Conservation (phyloP, 257 asterid species). For the Galeopsis tetrahit region DNA sequence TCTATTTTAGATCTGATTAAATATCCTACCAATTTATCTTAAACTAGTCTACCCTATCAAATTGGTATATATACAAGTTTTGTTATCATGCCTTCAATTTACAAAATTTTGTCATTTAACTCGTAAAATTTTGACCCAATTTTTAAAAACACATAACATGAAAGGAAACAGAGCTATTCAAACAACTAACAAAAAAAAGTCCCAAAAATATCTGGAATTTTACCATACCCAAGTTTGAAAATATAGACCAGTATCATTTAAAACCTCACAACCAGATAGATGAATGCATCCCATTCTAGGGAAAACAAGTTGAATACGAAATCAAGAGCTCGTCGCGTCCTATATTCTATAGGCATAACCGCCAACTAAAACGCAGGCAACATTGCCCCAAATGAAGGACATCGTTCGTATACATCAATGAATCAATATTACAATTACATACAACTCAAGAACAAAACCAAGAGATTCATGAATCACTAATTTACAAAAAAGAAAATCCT, state of each 20-base stretch:
- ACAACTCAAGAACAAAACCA: conserved; percentile 33
- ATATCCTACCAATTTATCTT: no score
- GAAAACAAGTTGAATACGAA: conserved; percentile 3
- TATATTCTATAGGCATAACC: conserved; percentile 15
- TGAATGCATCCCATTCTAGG: conserved; percentile 13
- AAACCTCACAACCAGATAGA: neutral
- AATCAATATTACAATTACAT: conserved; percentile 35
- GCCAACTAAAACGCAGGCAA: conserved; percentile 26
- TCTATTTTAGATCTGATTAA: no score
- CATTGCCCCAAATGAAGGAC: neutral
- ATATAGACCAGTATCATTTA: conserved; percentile 5
- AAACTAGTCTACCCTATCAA: no score
- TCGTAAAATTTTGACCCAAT: no score
- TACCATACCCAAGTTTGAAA: no score
- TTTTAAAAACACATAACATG: no score
- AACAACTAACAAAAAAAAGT: no score
- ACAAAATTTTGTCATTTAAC: no score
- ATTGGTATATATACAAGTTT: no score
- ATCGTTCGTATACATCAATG: conserved; percentile 27
- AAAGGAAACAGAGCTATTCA: no score
- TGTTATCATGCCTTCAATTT: no score
- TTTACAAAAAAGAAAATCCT: conserved; percentile 24
- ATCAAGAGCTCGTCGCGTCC: neutral
- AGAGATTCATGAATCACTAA: conserved; percentile 28
- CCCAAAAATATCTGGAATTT: no score